Conservation (phyloP, 495 filamentous ascomycete species). For the Delitschia confertaspora region DNA sequence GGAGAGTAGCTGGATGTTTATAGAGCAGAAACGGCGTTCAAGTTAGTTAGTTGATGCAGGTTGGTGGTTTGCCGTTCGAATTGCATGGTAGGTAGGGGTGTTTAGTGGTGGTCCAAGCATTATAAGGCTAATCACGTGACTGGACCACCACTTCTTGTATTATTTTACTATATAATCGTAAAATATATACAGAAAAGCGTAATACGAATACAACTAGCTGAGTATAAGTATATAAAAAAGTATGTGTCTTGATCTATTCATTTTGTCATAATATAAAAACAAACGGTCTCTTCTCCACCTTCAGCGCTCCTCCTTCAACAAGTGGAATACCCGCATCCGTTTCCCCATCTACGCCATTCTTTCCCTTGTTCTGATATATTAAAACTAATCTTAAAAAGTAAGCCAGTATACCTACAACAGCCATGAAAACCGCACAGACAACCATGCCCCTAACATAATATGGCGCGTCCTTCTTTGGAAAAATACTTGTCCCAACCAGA, state of each 20-base stretch:
- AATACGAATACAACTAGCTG: no score
- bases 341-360: not conserved
- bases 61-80: no score
- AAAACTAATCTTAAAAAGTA: slow-evolving; percentile 43
- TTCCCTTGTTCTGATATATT: slow-evolving; percentile 34
- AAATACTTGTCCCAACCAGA: slow-evolving; percentile 52
- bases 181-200: no score
- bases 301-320: slow-evolving; percentile 4
- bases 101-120: no score
- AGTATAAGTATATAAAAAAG: not conserved
- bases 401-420: slow-evolving; percentile 42
- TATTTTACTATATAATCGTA: no score
- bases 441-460: slow-evolving; percentile 54
- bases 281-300: slow-evolving; percentile 2
- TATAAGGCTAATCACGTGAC: no score
- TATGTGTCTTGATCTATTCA: no score
- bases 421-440: slow-evolving; percentile 52
- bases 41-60: no score
- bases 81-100: no score
- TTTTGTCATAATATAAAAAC: slow-evolving; percentile 20
- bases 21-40: no score
- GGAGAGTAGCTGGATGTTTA: no score
- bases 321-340: slow-evolving; percentile 14
- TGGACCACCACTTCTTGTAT: no score
- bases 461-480: slow-evolving; percentile 48